Conservation (phyloP, 2,329 filamentous ascomycete species). For the Xylariomycetidae sp. region DNA sequence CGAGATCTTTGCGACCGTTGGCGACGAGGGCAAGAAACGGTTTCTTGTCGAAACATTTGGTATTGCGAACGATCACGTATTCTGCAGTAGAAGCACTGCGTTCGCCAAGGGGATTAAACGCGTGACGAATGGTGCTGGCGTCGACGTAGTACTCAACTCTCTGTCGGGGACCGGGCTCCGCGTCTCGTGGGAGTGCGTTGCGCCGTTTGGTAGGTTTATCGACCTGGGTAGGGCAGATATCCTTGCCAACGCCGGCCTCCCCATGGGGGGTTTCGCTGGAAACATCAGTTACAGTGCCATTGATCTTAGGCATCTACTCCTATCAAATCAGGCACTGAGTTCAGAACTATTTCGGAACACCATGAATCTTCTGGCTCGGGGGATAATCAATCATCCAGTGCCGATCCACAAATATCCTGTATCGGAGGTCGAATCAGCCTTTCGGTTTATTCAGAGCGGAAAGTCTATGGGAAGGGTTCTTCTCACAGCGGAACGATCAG, state of each 20-base stretch:
- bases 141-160: conserved; percentile 29
- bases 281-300: conserved; percentile 19
- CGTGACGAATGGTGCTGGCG: conserved; percentile 23
- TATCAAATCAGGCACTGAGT: conserved; percentile 10
- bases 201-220: conserved; percentile 29
- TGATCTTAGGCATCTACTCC: conserved; percentile 15
- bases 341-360: conserved; percentile 9
- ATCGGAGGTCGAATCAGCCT: conserved; percentile 16
- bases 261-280: conserved; percentile 32
- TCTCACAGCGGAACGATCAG: no score
- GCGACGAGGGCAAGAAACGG: conserved; percentile 25
- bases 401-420: conserved; percentile 18
- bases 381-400: conserved; percentile 8
- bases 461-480: conserved; percentile 17
- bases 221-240: conserved; percentile 32
- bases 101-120: conserved; percentile 25
- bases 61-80: conserved; percentile 27
- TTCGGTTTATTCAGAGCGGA: conserved; percentile 18
- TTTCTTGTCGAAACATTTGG: conserved; percentile 24
- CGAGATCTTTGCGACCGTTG: conserved; percentile 28
- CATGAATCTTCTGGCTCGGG: conserved; percentile 10
- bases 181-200: conserved; percentile 29
- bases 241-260: conserved; percentile 27
- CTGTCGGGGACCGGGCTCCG: conserved; percentile 24
- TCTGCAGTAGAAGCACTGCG: conserved; percentile 24